Percentiles rank a stretch among this genome's conserved stretches.
These are phyloP conservation scores for Xylaria sp. DNA, from an alignment of 2,329 filamentous ascomycete genomes.

Conservation along the genomic window DNA sequence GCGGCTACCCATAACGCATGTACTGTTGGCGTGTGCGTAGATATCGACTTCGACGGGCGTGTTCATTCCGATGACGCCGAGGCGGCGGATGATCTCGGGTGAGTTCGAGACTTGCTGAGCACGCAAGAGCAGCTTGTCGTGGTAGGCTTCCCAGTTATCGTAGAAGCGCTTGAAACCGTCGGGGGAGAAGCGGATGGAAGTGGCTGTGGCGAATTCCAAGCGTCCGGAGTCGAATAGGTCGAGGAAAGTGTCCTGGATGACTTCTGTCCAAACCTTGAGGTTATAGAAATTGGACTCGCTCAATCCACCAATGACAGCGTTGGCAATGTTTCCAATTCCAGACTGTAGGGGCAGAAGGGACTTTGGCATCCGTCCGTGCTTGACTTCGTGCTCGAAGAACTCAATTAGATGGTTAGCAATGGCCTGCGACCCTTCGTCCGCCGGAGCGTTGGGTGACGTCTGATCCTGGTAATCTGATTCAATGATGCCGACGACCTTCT, in stretches of 20 bases:
- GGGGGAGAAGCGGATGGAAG: slow-evolving; percentile 89
- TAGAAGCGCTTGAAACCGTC: slow-evolving; percentile 94
- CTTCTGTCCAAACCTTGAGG: slow-evolving; percentile 92
- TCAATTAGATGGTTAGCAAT: slow-evolving; percentile 87
- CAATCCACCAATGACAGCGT: slow-evolving; percentile 87
- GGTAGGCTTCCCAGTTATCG: slow-evolving; percentile 82
- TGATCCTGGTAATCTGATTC: slow-evolving; percentile 86
- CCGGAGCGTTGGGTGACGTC: slow-evolving; percentile 77
- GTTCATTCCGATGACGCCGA: slow-evolving; percentile 94
- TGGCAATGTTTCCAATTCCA: slow-evolving; percentile 93
- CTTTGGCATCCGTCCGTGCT: slow-evolving; percentile 77
- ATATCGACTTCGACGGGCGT: slow-evolving; percentile 94
- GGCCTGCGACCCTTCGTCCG: slow-evolving; percentile 75
- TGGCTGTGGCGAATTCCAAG: slow-evolving; percentile 89
- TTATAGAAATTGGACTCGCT: slow-evolving; percentile 84
- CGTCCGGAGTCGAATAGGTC: slow-evolving; percentile 91
- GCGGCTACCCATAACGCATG: slow-evolving; percentile 86
- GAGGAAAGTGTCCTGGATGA: slow-evolving; percentile 91
- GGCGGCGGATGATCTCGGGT: slow-evolving; percentile 86
- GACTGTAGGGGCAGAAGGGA: slow-evolving; percentile 85
- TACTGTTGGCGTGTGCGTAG: slow-evolving; percentile 92
- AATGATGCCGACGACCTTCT: slow-evolving; percentile 84
- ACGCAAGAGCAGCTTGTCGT: slow-evolving; percentile 83
- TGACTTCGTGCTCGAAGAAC: slow-evolving; percentile 84
- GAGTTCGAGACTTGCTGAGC: slow-evolving; percentile 90